Evolutionary conservation across 2,329 filamentous ascomycete species (phyloP), one percentile per base, ranked within the genome.

Genomic region (Beauveria sp.): DNA sequence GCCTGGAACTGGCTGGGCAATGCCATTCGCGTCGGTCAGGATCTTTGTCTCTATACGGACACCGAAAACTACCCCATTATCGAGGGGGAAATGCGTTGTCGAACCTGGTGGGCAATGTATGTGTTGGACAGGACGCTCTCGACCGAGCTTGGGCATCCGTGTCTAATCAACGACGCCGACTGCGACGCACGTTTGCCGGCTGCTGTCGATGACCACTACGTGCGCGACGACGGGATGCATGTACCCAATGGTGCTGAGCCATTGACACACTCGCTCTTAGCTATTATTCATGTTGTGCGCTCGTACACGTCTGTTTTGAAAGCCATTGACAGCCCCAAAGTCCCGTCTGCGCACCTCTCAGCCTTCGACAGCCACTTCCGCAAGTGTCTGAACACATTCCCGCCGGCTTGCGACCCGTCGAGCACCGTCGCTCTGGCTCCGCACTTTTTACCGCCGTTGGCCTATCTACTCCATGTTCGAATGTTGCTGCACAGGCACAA

Each of bases 61-160:
- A 84, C 84, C 1, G 88, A 87, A 0, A 81, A 86, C 0, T 91
- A 88, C 81, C 82, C 89, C 2, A 80, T 86, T 1, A 78, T 96
- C 16, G 92, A 96, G 68, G 84, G 84, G 12, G 93, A 97, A 73
- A 92, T 93, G 85, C 85, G 92, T 59, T 85, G 90, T 63, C 83
- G 92, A 60, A 84, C 94, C 2, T 99, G 93, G 93, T 99, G 94
- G 92, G 86, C 90, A 16, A 84, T 96, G 61, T 97, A 97, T 74
- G 85, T 91, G 50, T 86, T 92, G 76, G 94, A 99, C 75, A 85
- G 92, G 64, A 82, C 90, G 28, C 77, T 96, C 55, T 87, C 91
- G 0, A 78, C 96, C 14, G 92, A 96, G 70, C 80, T 92, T 40
- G 90, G 91, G 9, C 86, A 89, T 55, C 91, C 93, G 0, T 84